Percentiles rank a stretch among this genome's conserved stretches.
phyloP scores from a whole-genome alignment of 352 stramenopile species.

The Phytophthora pisi region DNA sequence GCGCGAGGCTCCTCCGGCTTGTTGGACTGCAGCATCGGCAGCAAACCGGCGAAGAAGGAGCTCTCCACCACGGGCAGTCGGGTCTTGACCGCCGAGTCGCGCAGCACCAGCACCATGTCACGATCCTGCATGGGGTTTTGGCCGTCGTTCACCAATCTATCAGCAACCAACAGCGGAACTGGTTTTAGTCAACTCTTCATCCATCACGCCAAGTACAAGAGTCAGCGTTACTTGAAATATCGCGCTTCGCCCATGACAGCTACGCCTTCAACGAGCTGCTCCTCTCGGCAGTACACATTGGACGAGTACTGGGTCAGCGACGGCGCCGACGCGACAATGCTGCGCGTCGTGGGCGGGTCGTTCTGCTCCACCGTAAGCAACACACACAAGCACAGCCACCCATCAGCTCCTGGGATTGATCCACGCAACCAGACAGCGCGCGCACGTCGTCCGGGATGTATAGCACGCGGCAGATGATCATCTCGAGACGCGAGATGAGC shows the following conservation, averaged over 20 bases:
- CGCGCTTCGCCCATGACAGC: slow-evolving; percentile 54
- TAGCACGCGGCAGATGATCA: slow-evolving; percentile 85
- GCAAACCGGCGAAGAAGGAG: slow-evolving; percentile 40
- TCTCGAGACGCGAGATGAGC: slow-evolving; percentile 86
- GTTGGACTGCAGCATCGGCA: slow-evolving; percentile 39
- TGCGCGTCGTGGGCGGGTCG: slow-evolving; percentile 80
- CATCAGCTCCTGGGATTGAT: slow-evolving; percentile 10
- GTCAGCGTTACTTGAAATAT: slow-evolving; percentile 58
- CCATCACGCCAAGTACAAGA: background rate
- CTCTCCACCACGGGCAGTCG: slow-evolving; percentile 47
- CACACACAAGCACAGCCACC: background rate
- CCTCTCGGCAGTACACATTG: slow-evolving; percentile 68
- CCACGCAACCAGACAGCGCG: slow-evolving; percentile 9
- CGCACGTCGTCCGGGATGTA: slow-evolving; percentile 77
- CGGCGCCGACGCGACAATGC: slow-evolving; percentile 47
- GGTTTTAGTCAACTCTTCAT: background rate
- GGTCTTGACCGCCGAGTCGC: slow-evolving; percentile 50
- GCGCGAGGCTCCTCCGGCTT: slow-evolving; percentile 33
- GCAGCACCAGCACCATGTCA: slow-evolving; percentile 71
- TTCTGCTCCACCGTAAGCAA: slow-evolving; percentile 43
- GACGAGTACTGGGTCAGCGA: slow-evolving; percentile 84
- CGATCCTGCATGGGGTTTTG: slow-evolving; percentile 55
- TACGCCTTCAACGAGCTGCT: slow-evolving; percentile 46
- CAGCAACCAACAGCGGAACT: background rate
- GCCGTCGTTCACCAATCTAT: slow-evolving; percentile 61